Evolutionary conservation across 345 rosid genomes (phyloP), one percentile per base, ranked within the genome.

Genomic region (Gossypium sturtianum): DNA sequence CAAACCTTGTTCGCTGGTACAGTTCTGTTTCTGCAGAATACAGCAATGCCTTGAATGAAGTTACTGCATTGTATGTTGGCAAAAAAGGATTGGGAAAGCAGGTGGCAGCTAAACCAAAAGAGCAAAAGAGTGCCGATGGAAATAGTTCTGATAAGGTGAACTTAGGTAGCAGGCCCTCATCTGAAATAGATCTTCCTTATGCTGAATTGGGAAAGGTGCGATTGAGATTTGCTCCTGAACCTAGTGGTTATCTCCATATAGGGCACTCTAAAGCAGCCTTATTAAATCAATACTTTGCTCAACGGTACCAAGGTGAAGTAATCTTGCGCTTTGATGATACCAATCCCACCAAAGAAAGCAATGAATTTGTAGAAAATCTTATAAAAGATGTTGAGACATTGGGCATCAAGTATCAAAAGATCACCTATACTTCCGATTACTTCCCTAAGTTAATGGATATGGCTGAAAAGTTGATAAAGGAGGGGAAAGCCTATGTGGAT

Each of bases 251-350:
- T 84, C 99, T 95, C 78, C 99, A 95, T 74, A 93, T 95, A 44
- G 98, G 98, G 48, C 98, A 95, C 66, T 89, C 98, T 7, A 95
- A 93, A 76, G 99, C 99, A 1, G 99, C 97, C 41, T 77, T 95
- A 44, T 25, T 95, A 74, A 95, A 93, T 83, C 87, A 95, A 78
- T 91, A 93, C 76, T 95, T 95, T 43, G 97, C 98, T 34, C 83
- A 93, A 63, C 79, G 93, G 29, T 95, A 93, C 86, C 89, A 83
- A 81, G 99, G 99, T 73, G 85, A 86, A 83, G 79, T 95, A 74
- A 91, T 93, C 71, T 63, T 95, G 62, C 92, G 99, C 15, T 95
- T 95, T 80, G 99, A 93, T 77, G 99, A 95, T 81, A 95, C 99
- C 38, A 95, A 95, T 81, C 98, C 99, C 67, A 84, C 98, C 1